Evolutionary conservation across 495 filamentous ascomycete genomes (phyloP), one percentile per base, ranked within the genome.

Genomic region (Penicillium fimorum): DNA sequence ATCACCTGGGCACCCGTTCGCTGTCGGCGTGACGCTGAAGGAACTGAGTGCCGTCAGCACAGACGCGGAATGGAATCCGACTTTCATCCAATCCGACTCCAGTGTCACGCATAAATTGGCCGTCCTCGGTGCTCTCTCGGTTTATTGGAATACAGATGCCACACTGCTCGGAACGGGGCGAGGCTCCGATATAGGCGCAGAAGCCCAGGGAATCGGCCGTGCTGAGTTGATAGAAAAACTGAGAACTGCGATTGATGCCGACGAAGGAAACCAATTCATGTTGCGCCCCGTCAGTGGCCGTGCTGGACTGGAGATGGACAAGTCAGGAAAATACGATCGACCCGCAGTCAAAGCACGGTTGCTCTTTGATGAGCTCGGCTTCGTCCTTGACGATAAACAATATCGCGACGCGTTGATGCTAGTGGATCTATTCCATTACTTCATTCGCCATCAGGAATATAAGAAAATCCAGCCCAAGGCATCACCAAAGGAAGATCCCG

Each of bases 81-180:
- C 91, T 33, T 97, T 95, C 68, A 94, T 97, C 59, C 90, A 96
- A 66, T 87, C 91, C 48, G 87, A 90, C 0, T 83, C 84, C 12
- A 78, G 81, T 22, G 87, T 87, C 4, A 96, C 92, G 12, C 90
- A 98, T 72, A 98, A 98, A 70, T 76, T 97, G 24, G 94, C 92
- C 2, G 90, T 86, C 22, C 80, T 98, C 35, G 89, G 87, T 10
- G 89, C 91, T 10, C 73, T 98, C 47, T 90, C 94, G 2, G 82
- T 97, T 2, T 98, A 98, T 74, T 98, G 95, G 95, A 92, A 97
- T 68, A 97, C 94, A 9, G 92, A 98, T 73, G 82, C 91, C 9
- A 76, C 84, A 32, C 81, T 97, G 4, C 72, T 97, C 53, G 90
- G 91, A 7, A 84, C 85, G 17, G 91, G 92, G 1, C 81, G 79